Percentiles rank a stretch among this genome's conserved stretches.
phyloP scores from a whole-genome alignment of 1,284 basidiomycete species.

The Tylopilus sp. region DNA sequence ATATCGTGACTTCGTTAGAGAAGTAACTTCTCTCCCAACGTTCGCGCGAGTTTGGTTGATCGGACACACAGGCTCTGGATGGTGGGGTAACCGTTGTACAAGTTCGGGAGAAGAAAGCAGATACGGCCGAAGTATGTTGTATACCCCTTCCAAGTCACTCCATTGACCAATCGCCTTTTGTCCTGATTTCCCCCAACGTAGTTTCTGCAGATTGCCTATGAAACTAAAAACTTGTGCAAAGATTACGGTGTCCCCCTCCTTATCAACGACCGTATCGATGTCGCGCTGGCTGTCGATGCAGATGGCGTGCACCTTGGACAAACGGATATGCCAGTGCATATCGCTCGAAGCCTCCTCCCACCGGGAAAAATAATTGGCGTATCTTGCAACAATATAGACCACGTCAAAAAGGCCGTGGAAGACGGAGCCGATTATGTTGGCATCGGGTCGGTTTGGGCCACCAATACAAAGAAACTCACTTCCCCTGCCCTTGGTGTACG shows the following conservation, averaged over 20 bases:
- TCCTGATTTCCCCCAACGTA: constrained; percentile 31
- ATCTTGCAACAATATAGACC: constrained; percentile 70
- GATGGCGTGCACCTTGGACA: constrained; percentile 92
- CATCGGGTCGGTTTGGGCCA: constrained; percentile 78
- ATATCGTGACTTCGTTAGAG: constrained; percentile 77
- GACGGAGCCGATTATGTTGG: constrained; percentile 83
- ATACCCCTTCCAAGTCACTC: not conserved
- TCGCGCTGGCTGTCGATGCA: constrained; percentile 75
- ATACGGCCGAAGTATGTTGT: constrained; percentile 69
- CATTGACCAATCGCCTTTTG: not conserved
- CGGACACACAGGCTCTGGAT: constrained; percentile 57
- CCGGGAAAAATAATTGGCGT: constrained; percentile 76
- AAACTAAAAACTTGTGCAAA: constrained; percentile 75
- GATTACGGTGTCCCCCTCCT: constrained; percentile 83
- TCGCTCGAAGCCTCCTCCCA: constrained; percentile 74
- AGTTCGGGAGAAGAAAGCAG: constrained; percentile 79
- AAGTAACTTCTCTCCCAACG: constrained; percentile 43
- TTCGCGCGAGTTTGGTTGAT: not conserved
- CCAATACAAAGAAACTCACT: constrained; percentile 70
- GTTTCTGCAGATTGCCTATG: constrained; percentile 78
- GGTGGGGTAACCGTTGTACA: constrained; percentile 92
- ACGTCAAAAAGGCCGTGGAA: constrained; percentile 57
- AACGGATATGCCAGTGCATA: constrained; percentile 76
- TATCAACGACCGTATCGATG: constrained; percentile 91
- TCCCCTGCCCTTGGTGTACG: constrained; percentile 60